Evolutionary conservation across 257 asterid species (phyloP).

Genomic region (Nicotiana benthamiana): DNA sequence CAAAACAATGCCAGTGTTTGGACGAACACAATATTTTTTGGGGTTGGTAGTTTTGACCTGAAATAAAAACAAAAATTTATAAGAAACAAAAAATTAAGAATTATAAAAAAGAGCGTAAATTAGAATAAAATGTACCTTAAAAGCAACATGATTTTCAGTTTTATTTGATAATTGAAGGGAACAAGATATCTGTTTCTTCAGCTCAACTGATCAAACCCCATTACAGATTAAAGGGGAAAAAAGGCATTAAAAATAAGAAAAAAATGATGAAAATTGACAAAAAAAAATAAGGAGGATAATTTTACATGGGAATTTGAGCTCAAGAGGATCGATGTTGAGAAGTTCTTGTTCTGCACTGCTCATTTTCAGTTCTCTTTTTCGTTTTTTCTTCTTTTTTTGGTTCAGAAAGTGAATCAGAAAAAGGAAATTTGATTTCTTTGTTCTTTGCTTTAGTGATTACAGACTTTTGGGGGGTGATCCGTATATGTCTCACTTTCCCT

Average conservation of each 20-base stretch:
- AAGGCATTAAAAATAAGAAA: background rate
- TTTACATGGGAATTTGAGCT: constrained; percentile 62
- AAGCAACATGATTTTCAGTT: constrained; percentile 65
- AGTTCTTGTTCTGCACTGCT: constrained; percentile 51
- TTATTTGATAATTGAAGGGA: constrained; percentile 58
- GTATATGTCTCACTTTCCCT: constrained; percentile 8
- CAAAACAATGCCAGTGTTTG: constrained; percentile 37
- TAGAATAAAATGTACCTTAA: constrained; percentile 32
- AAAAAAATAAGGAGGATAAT: background rate
- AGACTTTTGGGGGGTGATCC: constrained; percentile 21
- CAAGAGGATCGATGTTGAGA: constrained; percentile 50
- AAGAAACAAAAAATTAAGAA: background rate
- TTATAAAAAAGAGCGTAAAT: background rate
- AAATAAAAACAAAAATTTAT: constrained; percentile 9
- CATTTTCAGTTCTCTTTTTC: constrained; percentile 19
- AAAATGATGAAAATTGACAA: background rate
- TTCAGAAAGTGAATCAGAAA: background rate
- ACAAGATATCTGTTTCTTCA: constrained; percentile 78
- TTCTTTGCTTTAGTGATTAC: background rate
- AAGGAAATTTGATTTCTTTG: background rate
- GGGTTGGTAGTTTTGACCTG: constrained; percentile 63
- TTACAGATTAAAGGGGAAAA: background rate
- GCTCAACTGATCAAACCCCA: constrained; percentile 47
- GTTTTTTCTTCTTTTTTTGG: background rate
- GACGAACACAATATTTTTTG: constrained; percentile 70